A percentile compares a stretch with the other conserved stretches of the same genome.
phyloP scores from a whole-genome alignment of 164 flowering plant species.

The Stephania japonica region DNA sequence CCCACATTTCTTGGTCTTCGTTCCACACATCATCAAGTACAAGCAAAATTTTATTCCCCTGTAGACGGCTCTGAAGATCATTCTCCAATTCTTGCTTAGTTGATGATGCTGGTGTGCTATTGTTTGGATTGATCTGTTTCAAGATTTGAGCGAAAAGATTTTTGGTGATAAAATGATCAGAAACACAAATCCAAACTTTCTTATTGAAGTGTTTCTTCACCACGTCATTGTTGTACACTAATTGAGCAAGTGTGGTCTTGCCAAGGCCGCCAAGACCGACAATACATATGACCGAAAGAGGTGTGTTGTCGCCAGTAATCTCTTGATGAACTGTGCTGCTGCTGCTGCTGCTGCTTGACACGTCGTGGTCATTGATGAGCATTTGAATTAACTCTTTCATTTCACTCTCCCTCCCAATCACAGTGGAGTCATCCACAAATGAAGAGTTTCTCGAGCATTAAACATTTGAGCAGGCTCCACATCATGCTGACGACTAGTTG shows the following conservation, averaged over 20 bases:
- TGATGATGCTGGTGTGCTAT: background rate
- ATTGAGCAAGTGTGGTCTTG: too few species aligned
- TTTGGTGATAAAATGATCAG: background rate
- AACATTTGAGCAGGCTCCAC: too few species aligned
- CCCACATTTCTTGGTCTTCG: background rate
- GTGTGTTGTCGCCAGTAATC: too few species aligned
- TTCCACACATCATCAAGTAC: conserved; percentile 7
- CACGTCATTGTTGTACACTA: too few species aligned
- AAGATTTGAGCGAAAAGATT: background rate
- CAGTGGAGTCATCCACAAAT: background rate
- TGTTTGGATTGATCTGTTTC: too few species aligned
- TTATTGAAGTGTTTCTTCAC: background rate
- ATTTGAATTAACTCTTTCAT: too few species aligned
- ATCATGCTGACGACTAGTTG: background rate
- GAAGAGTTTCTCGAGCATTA: conserved; percentile 6
- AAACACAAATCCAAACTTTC: conserved; percentile 9
- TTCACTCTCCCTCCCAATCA: too few species aligned
- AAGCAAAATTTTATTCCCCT: background rate
- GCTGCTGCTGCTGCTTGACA: too few species aligned
- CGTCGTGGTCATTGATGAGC: background rate
- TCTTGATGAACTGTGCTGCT: too few species aligned
- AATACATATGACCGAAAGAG: too few species aligned
- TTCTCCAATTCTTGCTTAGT: background rate
- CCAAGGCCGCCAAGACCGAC: too few species aligned
- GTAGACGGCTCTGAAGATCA: background rate